phyloP scores from a whole-genome alignment of 495 filamentous ascomycete species.

The Lophiotrema nucula region DNA sequence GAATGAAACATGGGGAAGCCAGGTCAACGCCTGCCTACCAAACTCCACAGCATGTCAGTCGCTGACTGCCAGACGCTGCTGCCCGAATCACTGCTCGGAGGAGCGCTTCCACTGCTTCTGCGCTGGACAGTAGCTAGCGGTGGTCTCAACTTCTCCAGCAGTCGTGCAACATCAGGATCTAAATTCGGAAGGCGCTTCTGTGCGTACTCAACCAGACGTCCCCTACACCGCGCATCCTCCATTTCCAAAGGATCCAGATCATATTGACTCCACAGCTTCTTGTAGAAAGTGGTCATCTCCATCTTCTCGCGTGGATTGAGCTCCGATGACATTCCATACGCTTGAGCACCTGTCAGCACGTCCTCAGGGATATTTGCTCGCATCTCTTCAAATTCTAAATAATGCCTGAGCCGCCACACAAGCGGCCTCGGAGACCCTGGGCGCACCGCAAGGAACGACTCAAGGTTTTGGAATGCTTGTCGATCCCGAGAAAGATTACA shows the following conservation, averaged over 20 bases:
- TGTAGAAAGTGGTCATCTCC: background rate
- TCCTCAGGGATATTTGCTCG: background rate
- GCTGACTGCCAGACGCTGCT: too few species aligned
- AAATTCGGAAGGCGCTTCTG: too few species aligned
- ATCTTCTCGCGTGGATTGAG: background rate
- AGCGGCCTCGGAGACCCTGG: background rate
- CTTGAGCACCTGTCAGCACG: background rate
- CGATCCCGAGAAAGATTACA: too few species aligned
- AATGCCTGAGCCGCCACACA: background rate
- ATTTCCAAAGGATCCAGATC: background rate
- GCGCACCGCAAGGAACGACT: background rate
- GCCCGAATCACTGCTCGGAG: too few species aligned
- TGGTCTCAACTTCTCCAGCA: too few species aligned
- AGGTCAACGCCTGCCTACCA: too few species aligned
- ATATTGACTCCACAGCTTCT: background rate
- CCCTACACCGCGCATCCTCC: background rate
- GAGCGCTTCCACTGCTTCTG: too few species aligned
- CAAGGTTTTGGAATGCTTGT: too few species aligned
- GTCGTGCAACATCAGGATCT: too few species aligned
- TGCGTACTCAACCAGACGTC: background rate
- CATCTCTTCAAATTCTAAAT: constrained; percentile 1
- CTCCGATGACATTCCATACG: background rate
- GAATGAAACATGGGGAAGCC: too few species aligned
- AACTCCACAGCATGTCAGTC: too few species aligned
- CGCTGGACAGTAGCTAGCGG: too few species aligned